Evolutionary conservation across 2,329 filamentous ascomycete genomes (phyloP).

Genomic region (Pseudogymnoascus sp.): DNA sequence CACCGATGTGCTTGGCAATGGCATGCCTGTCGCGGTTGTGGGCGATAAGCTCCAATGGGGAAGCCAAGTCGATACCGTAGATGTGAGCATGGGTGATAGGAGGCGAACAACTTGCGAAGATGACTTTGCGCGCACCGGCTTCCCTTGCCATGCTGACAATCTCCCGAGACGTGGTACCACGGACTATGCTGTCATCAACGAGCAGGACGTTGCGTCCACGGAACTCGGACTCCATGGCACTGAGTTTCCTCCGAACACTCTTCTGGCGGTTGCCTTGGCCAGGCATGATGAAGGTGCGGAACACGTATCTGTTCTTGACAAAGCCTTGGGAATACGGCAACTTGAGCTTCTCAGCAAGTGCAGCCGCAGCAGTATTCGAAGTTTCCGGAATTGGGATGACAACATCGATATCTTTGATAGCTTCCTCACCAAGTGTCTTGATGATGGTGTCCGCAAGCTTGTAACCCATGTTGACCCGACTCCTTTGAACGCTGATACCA

Average conservation of each 20-base stretch:
- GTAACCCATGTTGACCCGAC: slow-evolving; percentile 78
- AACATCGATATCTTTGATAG: slow-evolving; percentile 69
- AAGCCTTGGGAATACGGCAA: slow-evolving; percentile 77
- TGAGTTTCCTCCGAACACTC: slow-evolving; percentile 82
- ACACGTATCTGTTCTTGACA: slow-evolving; percentile 84
- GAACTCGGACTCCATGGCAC: slow-evolving; percentile 80
- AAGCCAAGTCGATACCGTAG: slow-evolving; percentile 72
- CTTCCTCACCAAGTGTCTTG: slow-evolving; percentile 58
- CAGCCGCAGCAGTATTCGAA: slow-evolving; percentile 70
- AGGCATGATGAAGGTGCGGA: slow-evolving; percentile 81
- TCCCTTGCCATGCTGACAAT: slow-evolving; percentile 81
- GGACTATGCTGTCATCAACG: slow-evolving; percentile 84
- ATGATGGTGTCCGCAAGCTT: slow-evolving; percentile 69
- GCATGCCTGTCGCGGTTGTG: slow-evolving; percentile 54
- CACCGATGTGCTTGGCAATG: slow-evolving; percentile 62
- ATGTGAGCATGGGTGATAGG: slow-evolving; percentile 82
- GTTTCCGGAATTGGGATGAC: slow-evolving; percentile 83
- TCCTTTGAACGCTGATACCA: slow-evolving; percentile 78
- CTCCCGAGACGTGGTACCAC: slow-evolving; percentile 73
- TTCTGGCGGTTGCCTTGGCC: slow-evolving; percentile 75
- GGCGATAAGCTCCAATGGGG: slow-evolving; percentile 62
- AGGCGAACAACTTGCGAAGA: slow-evolving; percentile 76
- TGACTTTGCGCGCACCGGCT: slow-evolving; percentile 72
- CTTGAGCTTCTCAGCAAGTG: slow-evolving; percentile 64
- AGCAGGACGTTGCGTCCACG: slow-evolving; percentile 70